These are phyloP conservation scores for Simmondsia chinensis DNA, from an alignment of 148 eudicot species.

Conservation along the genomic window DNA sequence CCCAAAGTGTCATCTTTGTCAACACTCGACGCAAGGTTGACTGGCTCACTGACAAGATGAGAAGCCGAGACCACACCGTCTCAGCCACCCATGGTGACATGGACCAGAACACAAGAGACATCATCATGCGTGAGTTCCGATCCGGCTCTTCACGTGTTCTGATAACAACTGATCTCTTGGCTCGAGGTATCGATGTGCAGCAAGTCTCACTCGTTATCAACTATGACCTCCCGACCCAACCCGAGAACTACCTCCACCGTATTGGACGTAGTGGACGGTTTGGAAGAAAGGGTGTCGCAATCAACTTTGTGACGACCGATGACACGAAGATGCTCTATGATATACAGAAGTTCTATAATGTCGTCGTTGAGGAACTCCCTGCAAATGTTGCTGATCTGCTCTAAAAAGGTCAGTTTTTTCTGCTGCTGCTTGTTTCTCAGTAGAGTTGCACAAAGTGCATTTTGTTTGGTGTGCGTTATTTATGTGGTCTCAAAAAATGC, in stretches of 20 bases:
- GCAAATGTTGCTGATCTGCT: conserved; percentile 43
- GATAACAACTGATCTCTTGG: conserved; percentile 38
- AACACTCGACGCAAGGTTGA: conserved; percentile 42
- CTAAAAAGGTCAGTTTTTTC: no score
- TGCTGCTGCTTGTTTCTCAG: no score
- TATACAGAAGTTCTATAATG: no score
- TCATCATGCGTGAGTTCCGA: conserved; percentile 38
- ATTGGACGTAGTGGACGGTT: conserved; percentile 37
- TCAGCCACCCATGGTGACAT: no score
- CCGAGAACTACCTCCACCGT: conserved; percentile 39
- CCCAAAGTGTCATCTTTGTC: conserved; percentile 42
- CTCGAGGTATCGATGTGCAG: conserved; percentile 45
- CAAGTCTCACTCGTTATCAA: conserved; percentile 38
- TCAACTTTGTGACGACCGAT: conserved; percentile 35
- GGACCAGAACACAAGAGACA: conserved; percentile 40
- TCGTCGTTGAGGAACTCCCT: conserved; percentile 36
- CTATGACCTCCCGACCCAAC: conserved; percentile 37
- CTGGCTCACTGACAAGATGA: conserved; percentile 45
- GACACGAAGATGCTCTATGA: conserved; percentile 37
- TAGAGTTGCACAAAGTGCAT: no score
- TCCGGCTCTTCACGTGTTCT: conserved; percentile 41
- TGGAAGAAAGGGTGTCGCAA: no score
- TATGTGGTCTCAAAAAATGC: no score
- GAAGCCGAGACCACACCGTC: conserved; percentile 38
- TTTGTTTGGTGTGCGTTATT: no score